phyloP scores from a whole-genome alignment of 257 asterid genomes.

The Primulina tabacum region DNA sequence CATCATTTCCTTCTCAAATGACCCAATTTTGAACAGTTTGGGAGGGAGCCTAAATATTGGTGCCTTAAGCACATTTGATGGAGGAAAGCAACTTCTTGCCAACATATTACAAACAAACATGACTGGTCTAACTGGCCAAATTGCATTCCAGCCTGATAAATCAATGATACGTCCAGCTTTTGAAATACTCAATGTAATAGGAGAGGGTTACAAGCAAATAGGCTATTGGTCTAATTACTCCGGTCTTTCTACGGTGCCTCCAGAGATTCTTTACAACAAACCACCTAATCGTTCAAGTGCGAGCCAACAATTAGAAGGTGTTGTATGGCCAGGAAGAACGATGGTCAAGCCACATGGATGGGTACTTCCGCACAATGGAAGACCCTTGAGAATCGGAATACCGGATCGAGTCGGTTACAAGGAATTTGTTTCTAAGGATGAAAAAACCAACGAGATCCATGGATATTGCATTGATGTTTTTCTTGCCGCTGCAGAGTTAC shows the following conservation, averaged over 20 bases:
- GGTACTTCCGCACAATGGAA: slow-evolving; percentile 67
- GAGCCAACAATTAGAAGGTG: slow-evolving; percentile 40
- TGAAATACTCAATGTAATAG: slow-evolving; percentile 31
- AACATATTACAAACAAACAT: slow-evolving; percentile 16
- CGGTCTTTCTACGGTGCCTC: slow-evolving; percentile 31
- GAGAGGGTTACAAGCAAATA: slow-evolving; percentile 21
- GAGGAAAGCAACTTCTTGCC: slow-evolving; percentile 23
- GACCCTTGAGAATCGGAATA: slow-evolving; percentile 63
- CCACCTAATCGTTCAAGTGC: slow-evolving; percentile 32
- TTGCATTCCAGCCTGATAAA: slow-evolving; percentile 23
- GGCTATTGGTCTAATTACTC: slow-evolving; percentile 34
- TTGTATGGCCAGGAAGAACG: slow-evolving; percentile 76
- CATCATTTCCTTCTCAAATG: slow-evolving; percentile 22
- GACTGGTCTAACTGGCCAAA: slow-evolving; percentile 25
- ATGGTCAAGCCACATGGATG: slow-evolving; percentile 68
- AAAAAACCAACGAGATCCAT: slow-evolving; percentile 27
- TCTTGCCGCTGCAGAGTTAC: too few species aligned
- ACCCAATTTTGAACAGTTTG: slow-evolving; percentile 20
- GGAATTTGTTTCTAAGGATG: slow-evolving; percentile 50
- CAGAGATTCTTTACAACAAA: slow-evolving; percentile 22
- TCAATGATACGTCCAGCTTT: slow-evolving; percentile 23
- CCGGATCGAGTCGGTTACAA: slow-evolving; percentile 67
- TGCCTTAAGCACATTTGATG: slow-evolving; percentile 25
- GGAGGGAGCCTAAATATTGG: slow-evolving; percentile 14
- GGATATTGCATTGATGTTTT: background rate